phyloP scores from a whole-genome alignment of 495 filamentous ascomycete genomes.

The Cetradonia linearis region DNA sequence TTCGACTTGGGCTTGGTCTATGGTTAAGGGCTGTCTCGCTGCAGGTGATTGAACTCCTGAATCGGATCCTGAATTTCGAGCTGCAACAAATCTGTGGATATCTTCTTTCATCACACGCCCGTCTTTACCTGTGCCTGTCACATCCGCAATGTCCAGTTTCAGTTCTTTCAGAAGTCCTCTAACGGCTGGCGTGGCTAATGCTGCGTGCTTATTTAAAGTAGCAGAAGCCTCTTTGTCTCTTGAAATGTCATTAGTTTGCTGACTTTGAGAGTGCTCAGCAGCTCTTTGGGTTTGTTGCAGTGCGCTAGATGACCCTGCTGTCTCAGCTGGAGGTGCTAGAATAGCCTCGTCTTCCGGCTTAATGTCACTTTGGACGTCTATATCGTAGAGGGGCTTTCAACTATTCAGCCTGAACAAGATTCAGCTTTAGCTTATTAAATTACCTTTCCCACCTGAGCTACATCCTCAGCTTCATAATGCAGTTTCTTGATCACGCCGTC shows the following conservation, averaged over 20 bases:
- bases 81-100: constrained; percentile 57
- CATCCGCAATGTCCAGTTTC: constrained; percentile 61
- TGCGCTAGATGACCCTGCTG: constrained; percentile 21
- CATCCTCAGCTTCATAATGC: constrained; percentile 90
- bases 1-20: constrained; percentile 49
- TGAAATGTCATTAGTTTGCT: constrained; percentile 9
- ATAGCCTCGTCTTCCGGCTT: constrained; percentile 45
- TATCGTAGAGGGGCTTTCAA: constrained; percentile 41
- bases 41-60: constrained; percentile 16
- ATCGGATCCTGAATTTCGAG: constrained; percentile 22
- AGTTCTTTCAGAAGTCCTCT: constrained; percentile 74
- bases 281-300: constrained; percentile 26
- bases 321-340: constrained; percentile 27
- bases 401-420: constrained; percentile 26
- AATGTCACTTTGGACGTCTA: constrained; percentile 49
- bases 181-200: constrained; percentile 85
- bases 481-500: constrained; percentile 94
- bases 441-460: constrained; percentile 85
- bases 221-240: not conserved
- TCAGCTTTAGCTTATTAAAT: not conserved
- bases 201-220: constrained; percentile 42
- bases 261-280: constrained; percentile 15
- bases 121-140: constrained; percentile 81
- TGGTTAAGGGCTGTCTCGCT: not conserved
- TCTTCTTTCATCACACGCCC: constrained; percentile 91